A percentile compares a stretch with the other conserved stretches of the same genome.
Evolutionary conservation across 2,329 filamentous ascomycete genomes (phyloP).

Genomic region (Aspergillus phoenicis): DNA sequence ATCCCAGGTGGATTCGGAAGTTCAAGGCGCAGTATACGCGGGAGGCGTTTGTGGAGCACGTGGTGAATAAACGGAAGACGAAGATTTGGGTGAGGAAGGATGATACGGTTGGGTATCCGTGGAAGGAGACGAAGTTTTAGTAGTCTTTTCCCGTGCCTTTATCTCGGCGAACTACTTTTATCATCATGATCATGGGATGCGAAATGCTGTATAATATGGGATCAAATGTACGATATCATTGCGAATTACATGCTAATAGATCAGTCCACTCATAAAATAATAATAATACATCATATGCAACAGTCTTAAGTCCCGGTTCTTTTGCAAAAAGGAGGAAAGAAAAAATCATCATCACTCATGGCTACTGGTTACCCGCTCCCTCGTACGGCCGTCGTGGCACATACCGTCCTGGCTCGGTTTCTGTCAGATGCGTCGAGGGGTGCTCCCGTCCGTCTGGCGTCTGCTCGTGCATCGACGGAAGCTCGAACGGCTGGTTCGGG

Average conservation of each 20-base stretch:
- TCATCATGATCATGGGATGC: too few species aligned
- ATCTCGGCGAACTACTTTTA: too few species aligned
- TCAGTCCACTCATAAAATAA: not conserved
- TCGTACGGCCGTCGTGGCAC: constrained; percentile 1
- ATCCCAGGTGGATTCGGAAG: constrained; percentile 82
- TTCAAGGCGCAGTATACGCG: constrained; percentile 75
- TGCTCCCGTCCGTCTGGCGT: too few species aligned
- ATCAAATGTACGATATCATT: not conserved
- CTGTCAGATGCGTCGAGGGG: constrained; percentile 1
- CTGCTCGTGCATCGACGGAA: constrained; percentile 9
- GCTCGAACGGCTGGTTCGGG: constrained; percentile 20
- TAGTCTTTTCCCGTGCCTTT: too few species aligned
- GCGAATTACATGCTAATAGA: not conserved
- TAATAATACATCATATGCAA: not conserved
- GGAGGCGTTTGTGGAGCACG: constrained; percentile 89
- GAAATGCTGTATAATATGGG: not conserved
- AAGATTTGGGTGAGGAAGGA: constrained; percentile 87
- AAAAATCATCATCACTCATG: constrained; percentile 6
- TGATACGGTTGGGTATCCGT: constrained; percentile 69
- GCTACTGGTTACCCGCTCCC: not conserved
- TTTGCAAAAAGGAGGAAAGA: not conserved
- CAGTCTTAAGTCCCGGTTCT: too few species aligned
- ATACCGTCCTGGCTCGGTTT: not conserved
- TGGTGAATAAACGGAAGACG: constrained; percentile 80
- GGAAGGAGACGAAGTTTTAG: constrained; percentile 51